A percentile compares a stretch with the other conserved stretches of the same genome.
phyloP scores from a whole-genome alignment of 179 eudicot genomes.

The Carnegiea gigantea region DNA sequence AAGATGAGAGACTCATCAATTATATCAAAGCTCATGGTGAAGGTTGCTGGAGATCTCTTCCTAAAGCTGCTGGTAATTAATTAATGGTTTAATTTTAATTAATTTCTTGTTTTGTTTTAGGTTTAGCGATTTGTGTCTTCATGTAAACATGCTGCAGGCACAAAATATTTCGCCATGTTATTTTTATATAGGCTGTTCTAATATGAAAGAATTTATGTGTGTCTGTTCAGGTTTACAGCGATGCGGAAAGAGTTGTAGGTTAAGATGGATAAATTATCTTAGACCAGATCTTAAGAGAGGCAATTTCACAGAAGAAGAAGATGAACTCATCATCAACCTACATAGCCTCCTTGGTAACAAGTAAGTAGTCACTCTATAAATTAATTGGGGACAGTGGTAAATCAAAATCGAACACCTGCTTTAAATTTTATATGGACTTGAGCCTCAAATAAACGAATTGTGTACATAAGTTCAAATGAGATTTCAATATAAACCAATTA shows the following conservation, averaged over 20 bases:
- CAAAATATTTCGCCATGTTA: not conserved
- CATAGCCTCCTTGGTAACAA: conserved; percentile 47
- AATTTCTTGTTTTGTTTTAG: not conserved
- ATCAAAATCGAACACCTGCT: too few relatives aligned
- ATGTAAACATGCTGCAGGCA: not conserved
- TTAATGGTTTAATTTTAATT: not conserved
- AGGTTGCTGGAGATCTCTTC: conserved; percentile 67
- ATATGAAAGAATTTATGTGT: too few relatives aligned
- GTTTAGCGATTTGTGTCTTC: not conserved
- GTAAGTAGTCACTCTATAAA: conserved; percentile 19
- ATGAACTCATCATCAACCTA: conserved; percentile 47
- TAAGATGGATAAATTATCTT: conserved; percentile 50
- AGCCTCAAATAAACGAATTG: too few relatives aligned
- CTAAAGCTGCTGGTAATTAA: conserved; percentile 54
- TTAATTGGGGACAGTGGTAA: too few relatives aligned
- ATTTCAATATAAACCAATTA: too few relatives aligned
- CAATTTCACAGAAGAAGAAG: conserved; percentile 43
- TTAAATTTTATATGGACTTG: too few relatives aligned
- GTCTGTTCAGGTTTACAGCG: conserved; percentile 37
- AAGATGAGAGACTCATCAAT: conserved; percentile 45
- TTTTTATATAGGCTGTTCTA: not conserved
- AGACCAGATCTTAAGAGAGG: conserved; percentile 55
- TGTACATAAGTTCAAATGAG: too few relatives aligned
- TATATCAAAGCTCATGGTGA: conserved; percentile 60
- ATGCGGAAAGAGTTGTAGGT: conserved; percentile 51